Conservation (phyloP, 495 filamentous ascomycete genomes). For the Pyrenula massariospora region DNA sequence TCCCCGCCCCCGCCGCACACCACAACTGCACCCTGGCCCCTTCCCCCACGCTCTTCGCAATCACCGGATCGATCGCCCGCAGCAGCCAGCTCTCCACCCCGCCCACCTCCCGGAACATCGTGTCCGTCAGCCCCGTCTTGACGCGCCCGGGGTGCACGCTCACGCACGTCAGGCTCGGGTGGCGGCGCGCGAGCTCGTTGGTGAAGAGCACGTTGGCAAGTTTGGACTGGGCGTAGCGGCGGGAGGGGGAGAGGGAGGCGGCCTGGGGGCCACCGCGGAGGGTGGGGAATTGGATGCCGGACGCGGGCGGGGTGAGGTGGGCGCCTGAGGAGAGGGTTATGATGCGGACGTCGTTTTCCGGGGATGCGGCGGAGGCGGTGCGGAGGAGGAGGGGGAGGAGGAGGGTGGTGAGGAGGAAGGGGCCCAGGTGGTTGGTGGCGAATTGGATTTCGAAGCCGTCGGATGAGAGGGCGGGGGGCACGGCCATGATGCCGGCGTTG, state of each 20-base stretch:
- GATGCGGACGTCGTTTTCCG: slow-evolving; percentile 22
- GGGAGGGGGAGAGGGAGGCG: slow-evolving; percentile 19
- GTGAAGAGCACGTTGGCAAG: slow-evolving; percentile 34
- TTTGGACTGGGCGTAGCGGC: slow-evolving; percentile 31
- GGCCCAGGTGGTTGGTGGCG: slow-evolving; percentile 32
- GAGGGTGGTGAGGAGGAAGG: slow-evolving; percentile 37
- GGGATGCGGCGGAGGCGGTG: slow-evolving; percentile 26
- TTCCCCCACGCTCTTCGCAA: slow-evolving; percentile 18
- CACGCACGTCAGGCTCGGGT: slow-evolving; percentile 25
- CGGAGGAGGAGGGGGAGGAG: slow-evolving; percentile 30
- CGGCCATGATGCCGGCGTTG: slow-evolving; percentile 37
- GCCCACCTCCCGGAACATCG: slow-evolving; percentile 50
- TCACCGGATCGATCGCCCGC: slow-evolving; percentile 14
- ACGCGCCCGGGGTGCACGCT: slow-evolving; percentile 34
- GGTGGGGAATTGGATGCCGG: not conserved
- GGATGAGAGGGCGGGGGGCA: slow-evolving; percentile 23
- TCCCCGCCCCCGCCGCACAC: slow-evolving; percentile 29
- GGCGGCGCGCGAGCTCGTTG: slow-evolving; percentile 22
- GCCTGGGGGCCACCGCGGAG: slow-evolving; percentile 27
- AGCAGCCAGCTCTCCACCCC: slow-evolving; percentile 45
- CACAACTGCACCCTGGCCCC: slow-evolving; percentile 51
- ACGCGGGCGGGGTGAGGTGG: slow-evolving; percentile 30
- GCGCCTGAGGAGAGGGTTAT: slow-evolving; percentile 31
- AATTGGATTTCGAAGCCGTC: slow-evolving; percentile 38
- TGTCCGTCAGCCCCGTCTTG: slow-evolving; percentile 10